Conservation (phyloP, 2,329 filamentous ascomycete species). For the Pyrenophora seminiperda region DNA sequence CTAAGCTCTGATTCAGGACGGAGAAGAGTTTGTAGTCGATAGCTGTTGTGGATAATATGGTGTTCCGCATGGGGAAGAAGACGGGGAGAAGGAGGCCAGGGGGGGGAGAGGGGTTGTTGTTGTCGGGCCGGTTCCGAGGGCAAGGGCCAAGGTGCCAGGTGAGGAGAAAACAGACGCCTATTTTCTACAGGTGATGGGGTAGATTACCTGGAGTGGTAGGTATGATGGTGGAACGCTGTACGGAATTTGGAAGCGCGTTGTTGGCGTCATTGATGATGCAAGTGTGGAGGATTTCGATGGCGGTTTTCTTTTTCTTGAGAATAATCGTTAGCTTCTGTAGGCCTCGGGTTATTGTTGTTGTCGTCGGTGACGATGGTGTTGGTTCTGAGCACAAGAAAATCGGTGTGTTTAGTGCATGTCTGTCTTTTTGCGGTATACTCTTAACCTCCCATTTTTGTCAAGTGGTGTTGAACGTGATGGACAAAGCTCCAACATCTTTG, state of each 20-base stretch:
- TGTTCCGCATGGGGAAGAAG: too few species aligned
- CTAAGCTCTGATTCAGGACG: background rate
- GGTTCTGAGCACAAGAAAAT: too few species aligned
- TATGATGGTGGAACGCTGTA: background rate
- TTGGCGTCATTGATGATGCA: background rate
- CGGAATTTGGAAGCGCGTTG: background rate
- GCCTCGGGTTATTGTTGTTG: background rate
- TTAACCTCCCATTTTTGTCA: too few species aligned
- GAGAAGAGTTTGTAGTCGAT: too few species aligned
- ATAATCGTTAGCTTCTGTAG: background rate
- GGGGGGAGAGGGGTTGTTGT: background rate
- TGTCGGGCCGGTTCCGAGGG: background rate
- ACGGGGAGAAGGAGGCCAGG: background rate
- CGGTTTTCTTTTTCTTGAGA: background rate
- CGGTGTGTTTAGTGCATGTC: too few species aligned
- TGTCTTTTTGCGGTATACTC: too few species aligned
- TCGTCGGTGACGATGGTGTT: background rate
- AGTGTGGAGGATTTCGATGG: background rate
- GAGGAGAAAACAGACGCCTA: slow-evolving; percentile 13
- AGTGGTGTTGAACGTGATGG: too few species aligned
- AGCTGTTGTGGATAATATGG: background rate
- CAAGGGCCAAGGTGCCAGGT: slow-evolving; percentile 5
- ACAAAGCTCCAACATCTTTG: too few species aligned
- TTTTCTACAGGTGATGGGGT: slow-evolving; percentile 4
- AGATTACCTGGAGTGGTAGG: slow-evolving; percentile 14